Conservation (phyloP, 2,329 filamentous ascomycete genomes). For the Xylariaceae sp. region DNA sequence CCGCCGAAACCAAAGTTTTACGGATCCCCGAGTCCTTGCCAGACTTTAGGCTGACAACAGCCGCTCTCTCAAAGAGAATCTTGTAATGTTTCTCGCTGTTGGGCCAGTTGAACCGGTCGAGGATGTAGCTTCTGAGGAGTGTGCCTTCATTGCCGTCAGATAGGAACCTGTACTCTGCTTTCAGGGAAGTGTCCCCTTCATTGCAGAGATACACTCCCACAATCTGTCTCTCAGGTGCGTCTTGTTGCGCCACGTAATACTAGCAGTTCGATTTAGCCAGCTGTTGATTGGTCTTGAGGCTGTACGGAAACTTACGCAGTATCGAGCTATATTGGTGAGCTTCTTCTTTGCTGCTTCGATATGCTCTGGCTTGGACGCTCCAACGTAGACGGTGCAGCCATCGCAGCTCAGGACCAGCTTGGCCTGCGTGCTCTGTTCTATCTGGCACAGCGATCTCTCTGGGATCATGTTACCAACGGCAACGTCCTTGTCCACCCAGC, state of each 20-base stretch:
- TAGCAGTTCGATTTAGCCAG: neutral
- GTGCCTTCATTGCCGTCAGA: conserved; percentile 8
- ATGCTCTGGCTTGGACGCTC: conserved; percentile 12
- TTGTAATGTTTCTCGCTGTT: conserved; percentile 8
- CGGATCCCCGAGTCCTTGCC: conserved; percentile 7
- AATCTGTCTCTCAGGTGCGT: conserved; percentile 1
- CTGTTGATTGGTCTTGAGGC: neutral
- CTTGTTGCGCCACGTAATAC: neutral
- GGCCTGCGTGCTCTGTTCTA: conserved; percentile 17
- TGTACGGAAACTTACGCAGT: conserved; percentile 24
- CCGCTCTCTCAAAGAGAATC: conserved; percentile 13
- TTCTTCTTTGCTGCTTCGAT: conserved; percentile 16
- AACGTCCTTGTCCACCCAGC: conserved; percentile 3
- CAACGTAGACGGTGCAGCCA: conserved; percentile 16
- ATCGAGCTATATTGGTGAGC: conserved; percentile 17
- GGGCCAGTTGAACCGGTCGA: conserved; percentile 18
- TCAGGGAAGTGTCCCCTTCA: conserved; percentile 14
- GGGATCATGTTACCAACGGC: conserved; percentile 7
- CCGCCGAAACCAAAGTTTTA: conserved; percentile 1
- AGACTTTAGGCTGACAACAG: conserved; percentile 12
- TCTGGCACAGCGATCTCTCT: conserved; percentile 6
- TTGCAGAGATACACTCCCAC: conserved; percentile 18
- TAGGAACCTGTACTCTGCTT: conserved; percentile 18
- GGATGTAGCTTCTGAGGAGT: conserved; percentile 16
- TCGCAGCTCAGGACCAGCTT: conserved; percentile 12